Conservation (phyloP, 192 early-diverging fungal species). For the Funneliformis mosseae region DNA sequence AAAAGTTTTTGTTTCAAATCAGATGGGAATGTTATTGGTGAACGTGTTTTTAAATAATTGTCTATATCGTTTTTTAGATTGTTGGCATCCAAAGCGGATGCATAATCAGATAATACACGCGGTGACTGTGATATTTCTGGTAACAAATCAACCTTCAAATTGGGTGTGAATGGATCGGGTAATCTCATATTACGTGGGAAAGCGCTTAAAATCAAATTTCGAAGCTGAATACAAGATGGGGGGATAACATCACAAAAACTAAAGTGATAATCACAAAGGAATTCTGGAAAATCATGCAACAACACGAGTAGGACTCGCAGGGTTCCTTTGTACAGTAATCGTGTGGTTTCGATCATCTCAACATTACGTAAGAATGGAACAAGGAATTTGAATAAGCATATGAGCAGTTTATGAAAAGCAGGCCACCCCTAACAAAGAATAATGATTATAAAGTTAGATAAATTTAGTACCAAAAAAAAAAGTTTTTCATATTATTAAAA, state of each 20-base stretch:
- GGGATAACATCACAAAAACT: conserved; percentile 93
- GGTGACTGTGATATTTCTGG: conserved; percentile 89
- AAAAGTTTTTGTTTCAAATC: conserved; percentile 59
- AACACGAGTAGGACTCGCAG: conserved; percentile 90
- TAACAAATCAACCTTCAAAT: conserved; percentile 88
- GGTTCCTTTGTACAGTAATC: conserved; percentile 86
- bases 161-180: conserved; percentile 96
- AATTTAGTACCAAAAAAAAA: not conserved
- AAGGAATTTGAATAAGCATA: conserved; percentile 84
- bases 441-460: conserved; percentile 12
- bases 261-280: conserved; percentile 90
- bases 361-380: conserved; percentile 76
- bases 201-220: conserved; percentile 95
- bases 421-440: conserved; percentile 71
- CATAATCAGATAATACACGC: conserved; percentile 85
- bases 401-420: conserved; percentile 79
- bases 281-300: conserved; percentile 97
- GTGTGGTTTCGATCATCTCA: conserved; percentile 75
- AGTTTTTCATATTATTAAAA: not conserved
- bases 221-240: conserved; percentile 86
- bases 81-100: conserved; percentile 56
- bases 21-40: conserved; percentile 59
- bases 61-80: conserved; percentile 78
- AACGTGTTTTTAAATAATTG: conserved; percentile 63
- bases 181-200: conserved; percentile 94